phyloP scores from a whole-genome alignment of 257 asterid genomes.

The Nemophila menziesii region DNA sequence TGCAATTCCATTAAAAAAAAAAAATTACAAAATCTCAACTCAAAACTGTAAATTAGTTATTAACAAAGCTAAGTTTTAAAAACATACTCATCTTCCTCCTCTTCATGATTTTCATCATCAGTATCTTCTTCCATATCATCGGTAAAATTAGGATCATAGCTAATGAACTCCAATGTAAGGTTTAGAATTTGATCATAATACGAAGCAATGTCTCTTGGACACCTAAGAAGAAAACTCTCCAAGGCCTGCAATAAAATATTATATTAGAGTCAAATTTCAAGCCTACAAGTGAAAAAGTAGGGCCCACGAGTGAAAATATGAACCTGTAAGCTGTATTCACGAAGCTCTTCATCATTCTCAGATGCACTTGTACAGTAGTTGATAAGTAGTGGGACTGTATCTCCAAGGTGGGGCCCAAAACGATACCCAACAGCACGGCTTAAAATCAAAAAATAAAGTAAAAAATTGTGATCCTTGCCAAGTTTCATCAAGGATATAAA shows the following conservation, averaged over 20 bases:
- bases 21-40: constrained; percentile 17
- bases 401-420: constrained; percentile 97
- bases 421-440: constrained; percentile 99
- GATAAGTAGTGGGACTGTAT: constrained; percentile 74
- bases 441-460: constrained; percentile 8
- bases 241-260: constrained; percentile 53
- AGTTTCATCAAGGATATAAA: constrained; percentile 2
- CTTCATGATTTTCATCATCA: constrained; percentile 73
- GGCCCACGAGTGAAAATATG: constrained; percentile 4
- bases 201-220: constrained; percentile 83
- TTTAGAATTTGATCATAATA: constrained; percentile 72
- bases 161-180: constrained; percentile 75
- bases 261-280: constrained; percentile 5
- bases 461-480: neutral
- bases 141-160: constrained; percentile 96
- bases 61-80: constrained; percentile 7
- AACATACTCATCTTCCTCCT: constrained; percentile 95
- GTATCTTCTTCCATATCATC: constrained; percentile 98
- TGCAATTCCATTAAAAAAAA: constrained; percentile 23
- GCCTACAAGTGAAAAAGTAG: constrained; percentile 2
- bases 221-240: constrained; percentile 89
- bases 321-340: constrained; percentile 98
- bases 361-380: constrained; percentile 87
- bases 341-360: constrained; percentile 98
- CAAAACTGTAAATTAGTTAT: constrained; percentile 7